Conservation (phyloP, 2,329 filamentous ascomycete species). For the Neophaeococcomyces aloes region DNA sequence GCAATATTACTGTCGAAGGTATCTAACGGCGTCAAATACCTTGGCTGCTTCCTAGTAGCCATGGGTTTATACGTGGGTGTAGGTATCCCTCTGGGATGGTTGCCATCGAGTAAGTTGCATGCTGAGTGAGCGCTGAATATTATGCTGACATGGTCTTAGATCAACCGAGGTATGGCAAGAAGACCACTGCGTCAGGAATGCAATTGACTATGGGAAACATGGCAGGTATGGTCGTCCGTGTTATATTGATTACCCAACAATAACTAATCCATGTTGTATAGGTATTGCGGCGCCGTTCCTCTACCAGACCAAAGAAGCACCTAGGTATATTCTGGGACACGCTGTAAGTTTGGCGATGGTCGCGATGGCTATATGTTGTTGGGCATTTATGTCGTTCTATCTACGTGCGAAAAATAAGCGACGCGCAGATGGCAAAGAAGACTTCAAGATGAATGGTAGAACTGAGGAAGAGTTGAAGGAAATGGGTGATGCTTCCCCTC, state of each 20-base stretch:
- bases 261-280: constrained; percentile 25
- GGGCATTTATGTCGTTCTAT: constrained; percentile 46
- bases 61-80: constrained; percentile 57
- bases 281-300: constrained; percentile 67
- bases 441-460: constrained; percentile 29
- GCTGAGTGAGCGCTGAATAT: too few species aligned
- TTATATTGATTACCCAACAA: background rate
- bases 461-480: constrained; percentile 32
- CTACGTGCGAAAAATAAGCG: constrained; percentile 40
- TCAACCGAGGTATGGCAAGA: constrained; percentile 63
- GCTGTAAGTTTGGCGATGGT: constrained; percentile 51
- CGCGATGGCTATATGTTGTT: constrained; percentile 43
- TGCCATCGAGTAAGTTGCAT: constrained; percentile 22
- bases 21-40: constrained; percentile 56
- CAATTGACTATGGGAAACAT: constrained; percentile 54
- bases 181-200: constrained; percentile 60
- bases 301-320: constrained; percentile 37
- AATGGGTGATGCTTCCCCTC: constrained; percentile 33
- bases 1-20: constrained; percentile 54
- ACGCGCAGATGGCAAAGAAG: constrained; percentile 27
- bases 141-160: constrained; percentile 54
- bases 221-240: background rate
- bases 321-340: constrained; percentile 52
- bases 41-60: constrained; percentile 66
- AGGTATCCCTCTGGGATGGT: constrained; percentile 46